Conservation (phyloP, 192 early-diverging fungal genomes). For the Gryganskiella cystojenkinii region DNA sequence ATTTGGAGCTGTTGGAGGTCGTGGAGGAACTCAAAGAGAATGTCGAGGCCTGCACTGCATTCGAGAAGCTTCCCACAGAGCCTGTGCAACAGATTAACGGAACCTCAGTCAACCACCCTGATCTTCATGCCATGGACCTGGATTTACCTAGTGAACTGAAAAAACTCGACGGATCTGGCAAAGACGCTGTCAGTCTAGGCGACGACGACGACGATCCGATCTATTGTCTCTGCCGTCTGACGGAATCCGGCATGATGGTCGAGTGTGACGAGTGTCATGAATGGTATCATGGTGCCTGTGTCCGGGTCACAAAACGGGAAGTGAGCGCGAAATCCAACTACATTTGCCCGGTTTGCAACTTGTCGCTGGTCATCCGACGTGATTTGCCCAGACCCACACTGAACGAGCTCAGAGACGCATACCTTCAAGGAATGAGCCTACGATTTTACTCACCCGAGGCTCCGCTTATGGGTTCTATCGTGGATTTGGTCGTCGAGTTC, state of each 20-base stretch:
- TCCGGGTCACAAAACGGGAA: slow-evolving; percentile 56
- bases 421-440: slow-evolving; percentile 53
- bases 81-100: neutral
- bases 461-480: slow-evolving; percentile 15
- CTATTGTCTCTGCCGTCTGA: slow-evolving; percentile 72
- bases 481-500: slow-evolving; percentile 9
- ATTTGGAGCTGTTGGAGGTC: slow-evolving; percentile 20
- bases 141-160: neutral
- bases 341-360: slow-evolving; percentile 65
- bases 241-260: slow-evolving; percentile 74
- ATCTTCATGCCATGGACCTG: neutral
- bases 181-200: no score
- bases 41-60: slow-evolving; percentile 26
- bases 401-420: slow-evolving; percentile 40
- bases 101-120: neutral
- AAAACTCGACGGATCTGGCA: neutral
- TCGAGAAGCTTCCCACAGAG: slow-evolving; percentile 11
- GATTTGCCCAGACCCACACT: slow-evolving; percentile 49
- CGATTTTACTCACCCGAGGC: slow-evolving; percentile 55
- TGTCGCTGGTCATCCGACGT: slow-evolving; percentile 45
- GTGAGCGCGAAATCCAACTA: slow-evolving; percentile 58
- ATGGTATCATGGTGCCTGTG: slow-evolving; percentile 75
- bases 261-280: slow-evolving; percentile 74
- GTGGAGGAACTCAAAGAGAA: slow-evolving; percentile 42
- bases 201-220: slow-evolving; percentile 27